Evolutionary conservation across 192 early-diverging fungal genomes (phyloP).

Genomic region (Backusella mclennaniae): DNA sequence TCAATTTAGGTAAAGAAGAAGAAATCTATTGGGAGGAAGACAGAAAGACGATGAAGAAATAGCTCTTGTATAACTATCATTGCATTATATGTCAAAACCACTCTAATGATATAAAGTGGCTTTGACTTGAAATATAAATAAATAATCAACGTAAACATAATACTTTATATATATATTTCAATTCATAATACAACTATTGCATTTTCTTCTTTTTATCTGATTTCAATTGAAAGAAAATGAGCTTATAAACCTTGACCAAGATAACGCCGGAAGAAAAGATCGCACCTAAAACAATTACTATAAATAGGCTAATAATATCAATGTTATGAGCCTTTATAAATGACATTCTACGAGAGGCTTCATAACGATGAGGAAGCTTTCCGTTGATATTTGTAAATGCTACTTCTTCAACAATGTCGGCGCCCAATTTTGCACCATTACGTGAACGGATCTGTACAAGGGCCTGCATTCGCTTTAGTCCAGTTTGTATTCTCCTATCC

Average conservation of each 20-base stretch:
- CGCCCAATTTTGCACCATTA: slow-evolving; percentile 7
- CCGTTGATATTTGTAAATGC: slow-evolving; percentile 1
- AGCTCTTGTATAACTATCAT: too few relatives aligned
- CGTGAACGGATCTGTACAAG: slow-evolving; percentile 21
- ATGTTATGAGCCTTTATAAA: slow-evolving; percentile 20
- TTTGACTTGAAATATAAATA: too few relatives aligned
- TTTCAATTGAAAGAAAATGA: not conserved
- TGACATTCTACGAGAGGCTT: slow-evolving; percentile 12
- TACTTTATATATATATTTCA: not conserved
- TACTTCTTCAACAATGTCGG: slow-evolving; percentile 26
- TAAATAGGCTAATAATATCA: slow-evolving; percentile 12
- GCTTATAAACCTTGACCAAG: not conserved
- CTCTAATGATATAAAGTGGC: too few relatives aligned
- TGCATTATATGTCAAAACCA: not conserved
- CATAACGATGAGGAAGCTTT: slow-evolving; percentile 19
- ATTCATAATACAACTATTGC: not conserved
- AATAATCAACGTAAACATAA: too few relatives aligned
- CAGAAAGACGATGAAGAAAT: not conserved
- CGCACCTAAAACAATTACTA: not conserved
- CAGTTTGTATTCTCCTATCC: not conserved
- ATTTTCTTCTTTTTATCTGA: not conserved
- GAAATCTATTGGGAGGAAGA: slow-evolving; percentile 28
- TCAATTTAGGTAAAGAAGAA: slow-evolving; percentile 18
- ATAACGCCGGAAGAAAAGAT: not conserved
- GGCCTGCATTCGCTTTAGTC: not conserved